Percentiles rank a stretch among this genome's conserved stretches.
Evolutionary conservation across 2,329 filamentous ascomycete species (phyloP).

Genomic region (Colletotrichum melonis): DNA sequence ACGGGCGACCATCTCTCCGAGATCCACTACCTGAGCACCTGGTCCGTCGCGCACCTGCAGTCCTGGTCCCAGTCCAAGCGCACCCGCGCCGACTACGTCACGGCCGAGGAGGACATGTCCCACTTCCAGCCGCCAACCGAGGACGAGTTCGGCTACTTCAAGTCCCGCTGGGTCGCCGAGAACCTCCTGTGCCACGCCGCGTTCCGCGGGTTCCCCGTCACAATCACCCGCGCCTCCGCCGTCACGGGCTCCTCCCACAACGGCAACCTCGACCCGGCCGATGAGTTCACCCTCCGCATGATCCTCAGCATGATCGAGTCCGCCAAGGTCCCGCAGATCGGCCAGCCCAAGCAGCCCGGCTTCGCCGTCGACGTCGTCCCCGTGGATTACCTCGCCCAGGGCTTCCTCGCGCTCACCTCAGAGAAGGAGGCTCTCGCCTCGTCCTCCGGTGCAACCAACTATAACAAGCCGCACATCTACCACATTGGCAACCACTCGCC

Average conservation of each 20-base stretch:
- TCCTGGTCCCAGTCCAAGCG: constrained; percentile 39
- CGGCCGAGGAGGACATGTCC: constrained; percentile 37
- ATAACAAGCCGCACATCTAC: constrained; percentile 37
- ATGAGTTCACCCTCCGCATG: constrained; percentile 41
- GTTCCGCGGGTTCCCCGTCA: constrained; percentile 39
- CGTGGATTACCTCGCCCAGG: constrained; percentile 39
- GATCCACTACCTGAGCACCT: constrained; percentile 41
- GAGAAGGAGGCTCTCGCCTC: neutral
- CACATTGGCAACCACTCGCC: constrained; percentile 40
- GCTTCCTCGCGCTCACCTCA: neutral
- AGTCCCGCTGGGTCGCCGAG: constrained; percentile 43
- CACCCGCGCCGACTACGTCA: constrained; percentile 35
- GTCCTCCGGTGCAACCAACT: constrained; percentile 2
- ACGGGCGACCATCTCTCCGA: constrained; percentile 37
- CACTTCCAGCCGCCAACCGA: constrained; percentile 40
- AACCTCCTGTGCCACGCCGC: constrained; percentile 40
- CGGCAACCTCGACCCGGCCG: constrained; percentile 34
- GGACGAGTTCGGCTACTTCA: constrained; percentile 42
- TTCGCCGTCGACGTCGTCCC: constrained; percentile 40
- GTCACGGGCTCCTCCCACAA: constrained; percentile 16
- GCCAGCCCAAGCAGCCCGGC: constrained; percentile 37
- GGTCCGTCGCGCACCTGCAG: constrained; percentile 42
- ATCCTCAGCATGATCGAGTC: constrained; percentile 40
- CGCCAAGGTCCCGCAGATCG: constrained; percentile 38
- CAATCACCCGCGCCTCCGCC: constrained; percentile 36